phyloP scores from a whole-genome alignment of 306 rosid genomes.

The Senna tora region DNA sequence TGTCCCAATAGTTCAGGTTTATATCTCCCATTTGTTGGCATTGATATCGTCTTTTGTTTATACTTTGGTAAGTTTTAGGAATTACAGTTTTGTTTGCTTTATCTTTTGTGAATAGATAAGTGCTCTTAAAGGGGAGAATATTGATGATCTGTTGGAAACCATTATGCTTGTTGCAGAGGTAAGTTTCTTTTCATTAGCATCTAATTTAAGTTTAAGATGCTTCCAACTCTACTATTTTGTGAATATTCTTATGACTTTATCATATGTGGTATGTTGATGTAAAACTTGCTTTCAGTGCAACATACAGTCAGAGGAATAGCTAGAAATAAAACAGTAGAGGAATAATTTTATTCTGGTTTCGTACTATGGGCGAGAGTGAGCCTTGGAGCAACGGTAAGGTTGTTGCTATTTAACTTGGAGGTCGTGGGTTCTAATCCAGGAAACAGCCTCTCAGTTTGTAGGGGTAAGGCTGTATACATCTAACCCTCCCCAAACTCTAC shows the following conservation, averaged over 20 bases:
- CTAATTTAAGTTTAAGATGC: constrained; percentile 16
- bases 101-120: constrained; percentile 65
- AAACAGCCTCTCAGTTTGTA: no score
- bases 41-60: constrained; percentile 32
- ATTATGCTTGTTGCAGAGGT: constrained; percentile 96
- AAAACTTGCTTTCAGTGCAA: constrained; percentile 10
- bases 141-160: constrained; percentile 89
- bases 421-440: no score
- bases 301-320: constrained; percentile 18
- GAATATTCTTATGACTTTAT: neutral
- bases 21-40: constrained; percentile 34
- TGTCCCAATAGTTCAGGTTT: constrained; percentile 89
- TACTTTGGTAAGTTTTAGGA: constrained; percentile 30
- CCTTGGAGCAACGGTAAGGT: no score
- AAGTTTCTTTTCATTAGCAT: constrained; percentile 38
- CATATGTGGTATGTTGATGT: constrained; percentile 9
- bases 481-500: no score
- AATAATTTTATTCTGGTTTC: no score
- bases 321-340: constrained; percentile 1
- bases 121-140: constrained; percentile 86
- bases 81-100: constrained; percentile 29
- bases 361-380: no score
- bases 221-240: constrained; percentile 19
- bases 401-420: no score
- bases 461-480: no score